Evolutionary conservation across 192 early-diverging fungal genomes (phyloP), one percentile per base, ranked within the genome.

Genomic region (Mortierella claussenii): DNA sequence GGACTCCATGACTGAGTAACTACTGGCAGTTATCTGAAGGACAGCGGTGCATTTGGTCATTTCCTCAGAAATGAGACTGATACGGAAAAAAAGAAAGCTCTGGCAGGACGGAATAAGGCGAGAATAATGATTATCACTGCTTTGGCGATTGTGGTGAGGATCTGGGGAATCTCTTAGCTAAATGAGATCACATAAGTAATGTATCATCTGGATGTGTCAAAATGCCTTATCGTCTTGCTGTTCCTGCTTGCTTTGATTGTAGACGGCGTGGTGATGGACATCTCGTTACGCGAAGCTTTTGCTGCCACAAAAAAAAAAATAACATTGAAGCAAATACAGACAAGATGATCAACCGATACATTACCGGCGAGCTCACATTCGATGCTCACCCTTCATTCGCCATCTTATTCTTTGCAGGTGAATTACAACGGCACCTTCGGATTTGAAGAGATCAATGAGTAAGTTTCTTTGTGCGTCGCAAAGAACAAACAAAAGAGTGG

Each of bases 361-460:
- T 91, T 21, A 83, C 85, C 11, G 60, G 85, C n/a, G 83, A 84
- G 42, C 91, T 87, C 68, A 87, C 78, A 62, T 89, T 91, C 57
- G 90, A 61, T 31, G 49, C 32, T 9, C 68, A 69, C 3, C 68
- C 68, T n/a, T 58, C 68, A 55, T 62, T 85, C 34, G 83, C 67
- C 48, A 85, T 79, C 32, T 65, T 85, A 65, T 37, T 82, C 30
- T 68, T 85, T 50, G 83, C 83, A 11, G 65, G 80, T 12, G 83
- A 92, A 93, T 8, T 96, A 95, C 66, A 89, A 93, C 68, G 95
- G 94, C 15, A 73, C 89, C 45, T 98, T 96, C 70, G 85, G 90
- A 40, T 97, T 97, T 78, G 92, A 96, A 52, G 84, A 89, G 44
- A 96, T 98, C 78, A 93, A 92, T 40, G 83, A 89, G 81, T 86